Evolutionary conservation across 2,329 filamentous ascomycete species (phyloP).

Genomic region (Stachybotrys echinatus): DNA sequence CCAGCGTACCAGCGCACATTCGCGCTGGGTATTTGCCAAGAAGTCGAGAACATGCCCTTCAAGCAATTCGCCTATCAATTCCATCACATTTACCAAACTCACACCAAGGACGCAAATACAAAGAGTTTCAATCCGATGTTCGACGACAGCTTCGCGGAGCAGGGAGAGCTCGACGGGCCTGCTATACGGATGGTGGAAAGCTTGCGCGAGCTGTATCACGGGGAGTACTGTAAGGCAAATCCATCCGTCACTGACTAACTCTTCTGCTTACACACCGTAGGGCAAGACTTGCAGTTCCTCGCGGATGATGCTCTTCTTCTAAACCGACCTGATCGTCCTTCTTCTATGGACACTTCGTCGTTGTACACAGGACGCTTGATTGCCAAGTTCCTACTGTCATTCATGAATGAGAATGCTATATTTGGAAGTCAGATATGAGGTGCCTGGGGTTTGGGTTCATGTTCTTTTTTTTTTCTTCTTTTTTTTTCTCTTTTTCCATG

Average conservation of each 20-base stretch:
- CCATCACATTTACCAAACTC: conserved; percentile 55
- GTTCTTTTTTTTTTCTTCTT: too few species aligned
- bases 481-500: background rate
- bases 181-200: conserved; percentile 39
- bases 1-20: conserved; percentile 33
- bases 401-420: conserved; percentile 43
- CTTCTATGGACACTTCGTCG: conserved; percentile 39
- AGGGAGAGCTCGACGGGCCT: conserved; percentile 40
- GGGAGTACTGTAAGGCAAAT: conserved; percentile 36
- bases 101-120: conserved; percentile 40
- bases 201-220: conserved; percentile 38
- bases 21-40: conserved; percentile 40
- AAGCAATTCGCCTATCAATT: conserved; percentile 57
- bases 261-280: conserved; percentile 15
- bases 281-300: conserved; percentile 35
- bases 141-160: conserved; percentile 34
- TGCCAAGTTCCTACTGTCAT: conserved; percentile 50
- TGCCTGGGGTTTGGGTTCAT: too few species aligned
- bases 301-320: conserved; percentile 41
- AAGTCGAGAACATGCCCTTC: conserved; percentile 55
- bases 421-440: conserved; percentile 29
- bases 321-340: conserved; percentile 38
- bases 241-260: conserved; percentile 3
- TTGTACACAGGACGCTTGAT: conserved; percentile 49
- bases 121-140: conserved; percentile 52